Evolutionary conservation across 805 yeast species (phyloP), one percentile per base, ranked within the genome.

Genomic region (Citeromyces matritensis): DNA sequence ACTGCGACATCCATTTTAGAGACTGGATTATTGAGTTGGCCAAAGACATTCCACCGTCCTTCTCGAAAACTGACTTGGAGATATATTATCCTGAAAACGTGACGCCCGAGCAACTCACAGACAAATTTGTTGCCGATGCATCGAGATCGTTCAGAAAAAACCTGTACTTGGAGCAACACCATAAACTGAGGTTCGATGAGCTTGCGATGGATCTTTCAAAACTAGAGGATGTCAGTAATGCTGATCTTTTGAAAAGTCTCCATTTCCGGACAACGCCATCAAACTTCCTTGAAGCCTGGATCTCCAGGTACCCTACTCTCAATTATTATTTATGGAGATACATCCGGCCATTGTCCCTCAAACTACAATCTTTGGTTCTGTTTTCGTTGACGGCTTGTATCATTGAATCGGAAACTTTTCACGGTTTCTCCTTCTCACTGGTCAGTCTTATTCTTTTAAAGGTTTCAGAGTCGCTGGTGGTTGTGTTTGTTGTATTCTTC

Each of bases 401-500:
- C 3, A 60, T 77, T n/a, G 73, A 79, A 53, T 75, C 86, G 12
- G 94, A 83, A 45, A 54, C 77, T 24, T 61, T 78, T 33, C 86
- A 81, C 47, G 31, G 49, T 73, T 10, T 79, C 88, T 8, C 47
- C 80, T 3, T 63, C 82, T 28, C 77, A 48, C 15, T 52, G 36
- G 36, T 43, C 39, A 33, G 43, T 33, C 55, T 27, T 8, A 37
- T 35, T 13, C 31, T 37, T 10, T 35, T 37, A 8, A 39, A 42
- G 26, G 39, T 39, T 6, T 12, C 17, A 13, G 13, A 13, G 5
- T 26, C 29, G 4, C 21, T 26, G 29, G 17, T 19, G n/a, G 29
- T 26, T 10, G 15, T 62, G 41, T 48, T 65, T 33, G 29, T 69
- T 29, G 48, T 57, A 5, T 60, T 73, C 1, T 47, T 69, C 23